These are phyloP conservation scores for Tylopilus subfusipes DNA, from an alignment of 768 basidiomycete species.

Conservation along the genomic window DNA sequence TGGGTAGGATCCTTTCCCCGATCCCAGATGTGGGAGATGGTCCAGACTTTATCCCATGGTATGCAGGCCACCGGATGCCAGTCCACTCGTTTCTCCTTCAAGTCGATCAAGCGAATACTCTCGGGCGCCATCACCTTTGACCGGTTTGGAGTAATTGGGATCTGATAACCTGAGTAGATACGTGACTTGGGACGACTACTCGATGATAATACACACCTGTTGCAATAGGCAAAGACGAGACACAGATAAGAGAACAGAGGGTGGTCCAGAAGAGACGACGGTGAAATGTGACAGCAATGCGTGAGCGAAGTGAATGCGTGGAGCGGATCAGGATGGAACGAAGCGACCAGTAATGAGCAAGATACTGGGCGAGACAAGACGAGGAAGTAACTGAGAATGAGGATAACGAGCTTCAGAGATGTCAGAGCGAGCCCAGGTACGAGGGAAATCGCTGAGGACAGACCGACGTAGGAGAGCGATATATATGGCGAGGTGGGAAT, in stretches of 20 bases:
- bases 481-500: no score
- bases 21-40: constrained; percentile 11
- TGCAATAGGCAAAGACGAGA: not conserved
- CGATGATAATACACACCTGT: not conserved
- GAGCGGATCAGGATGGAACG: not conserved
- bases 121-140: not conserved
- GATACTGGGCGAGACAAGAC: no score
- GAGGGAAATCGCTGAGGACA: not conserved
- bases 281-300: not conserved
- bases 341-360: not conserved
- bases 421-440: not conserved
- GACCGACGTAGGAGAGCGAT: no score
- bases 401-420: not conserved
- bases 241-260: no score
- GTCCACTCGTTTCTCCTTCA: not conserved
- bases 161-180: not conserved
- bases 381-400: not conserved
- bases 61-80: not conserved
- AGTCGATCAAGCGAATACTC: constrained; percentile 1
- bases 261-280: no score
- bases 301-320: not conserved
- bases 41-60: constrained; percentile 6
- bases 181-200: not conserved
- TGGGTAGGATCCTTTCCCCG: not conserved
- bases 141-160: not conserved